Conservation (phyloP, 768 basidiomycete species). For the Mrakia gelida region DNA sequence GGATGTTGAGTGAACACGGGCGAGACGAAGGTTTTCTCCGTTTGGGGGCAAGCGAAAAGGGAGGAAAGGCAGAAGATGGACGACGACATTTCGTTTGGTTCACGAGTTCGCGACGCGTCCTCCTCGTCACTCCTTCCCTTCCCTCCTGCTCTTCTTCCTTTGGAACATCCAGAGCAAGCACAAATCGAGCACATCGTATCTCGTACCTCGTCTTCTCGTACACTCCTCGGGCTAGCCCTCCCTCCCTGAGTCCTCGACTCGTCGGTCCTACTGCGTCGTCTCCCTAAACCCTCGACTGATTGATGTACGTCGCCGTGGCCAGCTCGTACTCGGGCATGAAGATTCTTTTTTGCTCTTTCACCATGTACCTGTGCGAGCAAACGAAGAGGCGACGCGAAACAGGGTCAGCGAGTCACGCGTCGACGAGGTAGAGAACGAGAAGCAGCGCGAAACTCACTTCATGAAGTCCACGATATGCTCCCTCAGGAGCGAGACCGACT, state of each 20-base stretch:
- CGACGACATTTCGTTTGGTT: too few species aligned
- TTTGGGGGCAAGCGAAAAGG: too few species aligned
- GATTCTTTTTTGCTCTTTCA: constrained; percentile 63
- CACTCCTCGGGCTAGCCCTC: neutral
- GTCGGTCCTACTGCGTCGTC: too few species aligned
- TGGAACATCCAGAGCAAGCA: too few species aligned
- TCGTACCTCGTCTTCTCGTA: neutral
- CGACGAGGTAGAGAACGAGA: neutral
- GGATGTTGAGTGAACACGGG: too few species aligned
- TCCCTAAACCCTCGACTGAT: constrained; percentile 54
- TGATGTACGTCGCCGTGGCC: constrained; percentile 72
- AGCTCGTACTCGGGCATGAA: constrained; percentile 77
- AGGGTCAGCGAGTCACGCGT: too few species aligned
- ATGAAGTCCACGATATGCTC: constrained; percentile 90
- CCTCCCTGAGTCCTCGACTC: neutral
- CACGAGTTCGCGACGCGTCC: too few species aligned
- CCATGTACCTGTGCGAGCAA: constrained; percentile 62
- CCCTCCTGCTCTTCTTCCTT: too few species aligned
- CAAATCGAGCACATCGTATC: too few species aligned
- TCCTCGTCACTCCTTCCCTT: too few species aligned
- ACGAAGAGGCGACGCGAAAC: neutral
- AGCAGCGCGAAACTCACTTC: constrained; percentile 52
- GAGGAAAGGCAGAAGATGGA: too few species aligned
- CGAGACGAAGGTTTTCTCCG: too few species aligned
- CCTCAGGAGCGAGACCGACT: constrained; percentile 72